Base-by-base conservation (phyloP, 2,329 filamentous ascomycete species). In the Hymenotorrendiella dingleyae region DNA sequence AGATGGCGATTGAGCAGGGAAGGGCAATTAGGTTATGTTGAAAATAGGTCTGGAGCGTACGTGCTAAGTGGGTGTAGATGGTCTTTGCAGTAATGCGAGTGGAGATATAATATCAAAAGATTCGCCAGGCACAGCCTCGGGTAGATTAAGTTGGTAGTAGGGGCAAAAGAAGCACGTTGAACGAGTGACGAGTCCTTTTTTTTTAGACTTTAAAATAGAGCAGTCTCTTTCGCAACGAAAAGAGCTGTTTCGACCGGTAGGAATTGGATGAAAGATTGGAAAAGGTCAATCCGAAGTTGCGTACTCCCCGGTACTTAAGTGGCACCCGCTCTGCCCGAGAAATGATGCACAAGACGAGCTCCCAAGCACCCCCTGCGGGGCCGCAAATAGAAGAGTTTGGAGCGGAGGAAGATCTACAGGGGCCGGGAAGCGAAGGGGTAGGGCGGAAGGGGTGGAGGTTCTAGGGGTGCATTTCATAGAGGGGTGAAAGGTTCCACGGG, bases 61-160 rank as follows among this genome's bases (percentile, higher is more conserved):
- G 19, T 30, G 21, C 21, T 33, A 29, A 10, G 20, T 33, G 20
- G 35, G 21, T 36, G 43, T 16, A 28, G 28, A 24, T 26, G 8
- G 6, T 33, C 14, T 33, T 16, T 23, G 17, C 17, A 17, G 17
- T 39, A 34, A 34, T 34, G 32, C 32, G 36, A 19, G 35, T 37
- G 24, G 35, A 23, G 22, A 14, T 37, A 23, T 37, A n/a, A 39
- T 39, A 30, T 30, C 19, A 19, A 26, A 21, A 16, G 16, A 17
- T 33, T n/a, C n/a, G n/a, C n/a, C n/a, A 49, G 53, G 54, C 52
- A 36, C 54, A 56, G 54, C 50, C 54, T 55, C 40, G 34, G 20
- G 46, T 36, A 41, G 30, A 44, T 48, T 43, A 50, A n/a, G n/a
- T n/a, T n/a, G n/a, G n/a, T n/a, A n/a, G n/a, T n/a, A n/a, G n/a